Evolutionary conservation across 176 grass and related monocot genomes (phyloP).

Genomic region (Oryza brachyantha): DNA sequence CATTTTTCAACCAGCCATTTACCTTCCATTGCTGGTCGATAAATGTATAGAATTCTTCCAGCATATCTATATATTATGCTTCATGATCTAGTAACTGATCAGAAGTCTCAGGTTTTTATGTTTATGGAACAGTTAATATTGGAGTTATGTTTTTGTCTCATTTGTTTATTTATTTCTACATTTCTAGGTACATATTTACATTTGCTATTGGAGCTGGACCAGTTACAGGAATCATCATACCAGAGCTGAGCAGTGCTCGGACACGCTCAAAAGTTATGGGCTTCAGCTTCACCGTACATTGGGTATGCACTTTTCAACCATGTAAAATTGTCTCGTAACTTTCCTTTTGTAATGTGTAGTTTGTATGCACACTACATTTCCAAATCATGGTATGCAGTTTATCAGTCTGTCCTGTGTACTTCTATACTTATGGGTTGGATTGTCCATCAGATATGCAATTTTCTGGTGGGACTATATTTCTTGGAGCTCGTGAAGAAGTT

Average conservation of each 20-base stretch:
- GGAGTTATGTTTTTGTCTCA: not conserved
- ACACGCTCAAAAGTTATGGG: slow-evolving; percentile 93
- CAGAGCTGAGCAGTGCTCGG: slow-evolving; percentile 74
- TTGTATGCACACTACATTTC: not conserved
- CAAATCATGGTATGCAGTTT: slow-evolving; percentile 11
- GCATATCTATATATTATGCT: not conserved
- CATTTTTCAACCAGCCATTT: not conserved
- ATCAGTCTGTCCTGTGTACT: not conserved
- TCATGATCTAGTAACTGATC: slow-evolving; percentile 21
- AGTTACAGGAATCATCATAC: slow-evolving; percentile 95
- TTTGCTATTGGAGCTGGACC: slow-evolving; percentile 89
- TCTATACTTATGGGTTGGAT: slow-evolving; percentile 16
- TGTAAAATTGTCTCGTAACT: not conserved
- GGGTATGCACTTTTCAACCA: slow-evolving; percentile 47
- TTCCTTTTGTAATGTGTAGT: slow-evolving; percentile 11
- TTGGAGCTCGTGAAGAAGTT: slow-evolving; percentile 84
- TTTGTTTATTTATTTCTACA: not conserved
- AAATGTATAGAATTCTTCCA: not conserved
- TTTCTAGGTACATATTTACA: slow-evolving; percentile 91
- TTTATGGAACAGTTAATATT: not conserved
- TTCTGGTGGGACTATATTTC: slow-evolving; percentile 94
- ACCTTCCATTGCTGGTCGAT: not conserved
- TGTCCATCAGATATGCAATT: slow-evolving; percentile 75
- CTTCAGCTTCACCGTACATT: slow-evolving; percentile 93
- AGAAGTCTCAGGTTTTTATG: not conserved